phyloP scores from a whole-genome alignment of 164 flowering plant species.

The Stephania cephalantha region DNA sequence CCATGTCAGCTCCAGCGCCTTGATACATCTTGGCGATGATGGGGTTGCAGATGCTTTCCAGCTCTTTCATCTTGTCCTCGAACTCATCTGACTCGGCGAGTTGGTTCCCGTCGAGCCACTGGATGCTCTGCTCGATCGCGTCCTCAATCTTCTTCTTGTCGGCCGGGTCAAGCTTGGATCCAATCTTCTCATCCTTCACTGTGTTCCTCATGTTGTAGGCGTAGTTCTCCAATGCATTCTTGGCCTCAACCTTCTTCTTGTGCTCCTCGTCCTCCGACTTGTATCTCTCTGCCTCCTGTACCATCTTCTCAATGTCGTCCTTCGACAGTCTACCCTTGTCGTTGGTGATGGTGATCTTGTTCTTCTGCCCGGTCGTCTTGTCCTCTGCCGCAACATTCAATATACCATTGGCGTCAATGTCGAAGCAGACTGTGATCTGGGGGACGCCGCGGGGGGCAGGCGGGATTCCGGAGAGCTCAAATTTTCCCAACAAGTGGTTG shows the following conservation, averaged over 20 bases:
- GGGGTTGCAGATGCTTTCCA: constrained; percentile 31
- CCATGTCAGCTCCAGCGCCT: constrained; percentile 26
- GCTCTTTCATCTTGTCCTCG: constrained; percentile 30
- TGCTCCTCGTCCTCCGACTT: constrained; percentile 39
- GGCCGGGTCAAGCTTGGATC: constrained; percentile 22
- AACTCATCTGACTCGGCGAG: constrained; percentile 33
- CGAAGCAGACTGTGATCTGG: constrained; percentile 36
- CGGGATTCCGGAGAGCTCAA: constrained; percentile 33
- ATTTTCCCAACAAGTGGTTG: constrained; percentile 27
- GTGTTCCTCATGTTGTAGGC: constrained; percentile 40
- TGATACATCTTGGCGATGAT: constrained; percentile 43
- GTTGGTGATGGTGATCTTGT: constrained; percentile 40
- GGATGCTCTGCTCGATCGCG: constrained; percentile 30
- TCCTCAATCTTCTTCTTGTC: constrained; percentile 39
- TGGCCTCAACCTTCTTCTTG: constrained; percentile 37
- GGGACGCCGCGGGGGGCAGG: constrained; percentile 45
- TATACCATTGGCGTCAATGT: constrained; percentile 28
- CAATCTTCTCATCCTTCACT: constrained; percentile 34
- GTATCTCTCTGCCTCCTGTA: constrained; percentile 37
- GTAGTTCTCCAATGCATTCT: constrained; percentile 31
- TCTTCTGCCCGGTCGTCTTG: constrained; percentile 40
- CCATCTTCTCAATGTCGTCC: constrained; percentile 35
- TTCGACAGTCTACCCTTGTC: constrained; percentile 35
- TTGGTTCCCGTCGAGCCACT: constrained; percentile 41
- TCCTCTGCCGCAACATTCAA: constrained; percentile 42